phyloP scores from a whole-genome alignment of 2,329 filamentous ascomycete species.

The Diaporthe sp. region DNA sequence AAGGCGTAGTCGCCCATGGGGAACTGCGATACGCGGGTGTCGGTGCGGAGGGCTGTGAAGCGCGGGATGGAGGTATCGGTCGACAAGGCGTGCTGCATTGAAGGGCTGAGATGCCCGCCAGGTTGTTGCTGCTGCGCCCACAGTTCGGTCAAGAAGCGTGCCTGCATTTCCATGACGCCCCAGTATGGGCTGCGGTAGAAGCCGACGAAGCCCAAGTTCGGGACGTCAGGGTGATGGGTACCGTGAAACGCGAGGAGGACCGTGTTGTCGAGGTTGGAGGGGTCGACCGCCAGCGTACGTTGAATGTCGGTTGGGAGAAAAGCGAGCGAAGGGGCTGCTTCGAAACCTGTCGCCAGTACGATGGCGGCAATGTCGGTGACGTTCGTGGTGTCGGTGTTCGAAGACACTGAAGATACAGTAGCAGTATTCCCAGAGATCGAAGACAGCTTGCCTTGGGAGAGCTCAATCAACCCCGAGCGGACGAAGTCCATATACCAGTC shows the following conservation, averaged over 20 bases:
- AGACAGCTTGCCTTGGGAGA: constrained; percentile 63
- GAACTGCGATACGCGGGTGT: constrained; percentile 74
- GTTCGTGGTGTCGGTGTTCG: constrained; percentile 42
- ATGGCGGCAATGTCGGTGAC: constrained; percentile 74
- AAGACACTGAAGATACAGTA: constrained; percentile 46
- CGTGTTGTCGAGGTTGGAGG: constrained; percentile 68
- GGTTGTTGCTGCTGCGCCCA: constrained; percentile 62
- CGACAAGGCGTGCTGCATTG: constrained; percentile 56
- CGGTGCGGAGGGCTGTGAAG: constrained; percentile 64
- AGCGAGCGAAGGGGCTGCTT: constrained; percentile 72
- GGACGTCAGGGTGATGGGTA: constrained; percentile 71
- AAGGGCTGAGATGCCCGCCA: constrained; percentile 44
- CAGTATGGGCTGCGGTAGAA: constrained; percentile 89
- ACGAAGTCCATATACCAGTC: constrained; percentile 83
- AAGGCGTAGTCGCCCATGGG: constrained; percentile 87
- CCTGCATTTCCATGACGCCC: constrained; percentile 91
- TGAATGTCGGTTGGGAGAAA: constrained; percentile 73
- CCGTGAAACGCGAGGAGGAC: constrained; percentile 77
- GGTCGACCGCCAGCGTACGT: constrained; percentile 68
- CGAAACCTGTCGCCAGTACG: constrained; percentile 83
- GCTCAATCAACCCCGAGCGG: constrained; percentile 70
- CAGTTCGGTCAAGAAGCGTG: constrained; percentile 73
- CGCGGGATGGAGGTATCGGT: constrained; percentile 60
- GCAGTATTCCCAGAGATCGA: constrained; percentile 53
- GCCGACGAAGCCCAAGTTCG: constrained; percentile 81